A percentile compares a stretch with the other conserved stretches of the same genome.
These are phyloP conservation scores for Citrus trifoliata DNA, from an alignment of 345 rosid species.

Conservation along the genomic window DNA sequence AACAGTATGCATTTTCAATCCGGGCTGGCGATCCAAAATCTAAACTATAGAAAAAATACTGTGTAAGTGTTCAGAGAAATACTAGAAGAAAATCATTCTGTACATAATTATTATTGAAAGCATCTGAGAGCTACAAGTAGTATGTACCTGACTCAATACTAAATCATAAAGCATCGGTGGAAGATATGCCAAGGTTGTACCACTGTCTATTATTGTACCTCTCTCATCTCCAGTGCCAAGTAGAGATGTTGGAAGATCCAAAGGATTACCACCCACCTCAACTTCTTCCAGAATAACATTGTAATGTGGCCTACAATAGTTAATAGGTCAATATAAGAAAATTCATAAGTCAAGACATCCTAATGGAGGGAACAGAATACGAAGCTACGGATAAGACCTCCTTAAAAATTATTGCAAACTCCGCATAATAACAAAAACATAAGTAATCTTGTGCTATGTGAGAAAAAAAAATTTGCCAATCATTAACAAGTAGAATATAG, in stretches of 20 bases:
- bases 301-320: constrained; percentile 74
- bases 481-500: not conserved
- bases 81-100: not conserved
- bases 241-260: constrained; percentile 54
- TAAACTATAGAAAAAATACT: constrained; percentile 22
- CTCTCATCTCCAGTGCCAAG: constrained; percentile 40
- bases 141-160: constrained; percentile 45
- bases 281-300: constrained; percentile 63
- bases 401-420: too few species aligned
- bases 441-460: not conserved
- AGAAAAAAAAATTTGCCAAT: not conserved
- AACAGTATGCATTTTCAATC: constrained; percentile 46
- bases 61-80: not conserved
- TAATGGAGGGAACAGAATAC: not conserved
- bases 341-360: constrained; percentile 11
- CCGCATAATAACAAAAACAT: too few species aligned
- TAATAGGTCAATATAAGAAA: constrained; percentile 16
- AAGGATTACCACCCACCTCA: constrained; percentile 58
- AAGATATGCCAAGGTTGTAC: constrained; percentile 91
- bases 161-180: constrained; percentile 52
- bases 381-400: too few species aligned
- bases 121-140: not conserved
- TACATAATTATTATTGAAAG: not conserved
- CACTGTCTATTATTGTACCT: constrained; percentile 86
- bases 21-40: constrained; percentile 53